These are phyloP conservation scores for Coemansia furcata DNA, from an alignment of 192 early-diverging fungal species.

Conservation along the genomic window DNA sequence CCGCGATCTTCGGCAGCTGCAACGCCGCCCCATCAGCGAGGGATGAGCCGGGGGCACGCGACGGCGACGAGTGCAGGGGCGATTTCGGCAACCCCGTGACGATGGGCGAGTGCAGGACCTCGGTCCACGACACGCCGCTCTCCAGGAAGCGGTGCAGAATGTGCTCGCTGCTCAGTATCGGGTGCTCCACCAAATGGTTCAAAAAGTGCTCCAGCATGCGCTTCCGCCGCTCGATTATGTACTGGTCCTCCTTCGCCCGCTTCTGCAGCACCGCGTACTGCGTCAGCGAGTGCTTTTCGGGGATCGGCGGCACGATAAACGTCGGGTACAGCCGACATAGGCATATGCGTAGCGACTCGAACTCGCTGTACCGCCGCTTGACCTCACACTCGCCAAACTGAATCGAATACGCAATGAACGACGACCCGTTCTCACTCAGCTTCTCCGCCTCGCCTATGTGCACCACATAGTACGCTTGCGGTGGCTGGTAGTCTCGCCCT, in stretches of 20 bases:
- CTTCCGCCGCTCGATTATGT: constrained; percentile 87
- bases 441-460: constrained; percentile 49
- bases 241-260: constrained; percentile 88
- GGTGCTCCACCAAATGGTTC: constrained; percentile 87
- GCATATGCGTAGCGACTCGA: constrained; percentile 82
- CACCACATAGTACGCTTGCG: constrained; percentile 38
- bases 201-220: constrained; percentile 92
- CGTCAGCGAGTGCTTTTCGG: constrained; percentile 93
- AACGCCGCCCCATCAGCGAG: constrained; percentile 36
- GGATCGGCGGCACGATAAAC: constrained; percentile 90
- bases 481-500: constrained; percentile 35
- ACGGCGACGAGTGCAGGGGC: constrained; percentile 60
- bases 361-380: constrained; percentile 92
- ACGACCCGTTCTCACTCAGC: constrained; percentile 41
- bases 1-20: constrained; percentile 50
- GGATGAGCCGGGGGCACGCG: constrained; percentile 39
- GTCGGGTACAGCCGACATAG: constrained; percentile 82
- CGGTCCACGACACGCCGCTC: constrained; percentile 68
- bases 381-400: constrained; percentile 55
- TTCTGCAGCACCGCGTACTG: constrained; percentile 66
- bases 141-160: constrained; percentile 94
- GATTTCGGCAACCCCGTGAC: constrained; percentile 70
- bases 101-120: constrained; percentile 69
- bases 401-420: constrained; percentile 47
- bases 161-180: constrained; percentile 81